Evolutionary conservation across 2,329 filamentous ascomycete species (phyloP).

Genomic region (Anthostomella pinea): DNA sequence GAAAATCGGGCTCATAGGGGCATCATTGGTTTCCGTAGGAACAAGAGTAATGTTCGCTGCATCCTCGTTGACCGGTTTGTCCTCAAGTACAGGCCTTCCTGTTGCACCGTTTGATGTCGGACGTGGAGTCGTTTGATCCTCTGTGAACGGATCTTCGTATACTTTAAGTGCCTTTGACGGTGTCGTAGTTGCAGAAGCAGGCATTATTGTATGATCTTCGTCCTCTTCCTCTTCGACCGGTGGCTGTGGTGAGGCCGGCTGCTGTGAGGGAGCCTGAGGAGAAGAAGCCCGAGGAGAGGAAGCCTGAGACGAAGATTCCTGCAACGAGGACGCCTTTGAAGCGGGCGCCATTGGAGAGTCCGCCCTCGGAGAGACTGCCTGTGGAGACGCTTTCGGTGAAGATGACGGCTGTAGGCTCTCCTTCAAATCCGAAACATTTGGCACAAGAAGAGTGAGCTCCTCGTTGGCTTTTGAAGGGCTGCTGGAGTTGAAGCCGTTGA

Average conservation of each 20-base stretch:
- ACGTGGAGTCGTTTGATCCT: slow-evolving; percentile 44
- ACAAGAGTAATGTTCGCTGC: slow-evolving; percentile 33
- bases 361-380: slow-evolving; percentile 41
- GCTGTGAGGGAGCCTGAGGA: slow-evolving; percentile 24
- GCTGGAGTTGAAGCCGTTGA: slow-evolving; percentile 21
- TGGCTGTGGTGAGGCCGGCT: too few relatives aligned
- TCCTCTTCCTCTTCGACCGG: slow-evolving; percentile 22
- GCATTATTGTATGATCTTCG: slow-evolving; percentile 8
- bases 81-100: slow-evolving; percentile 51
- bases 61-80: slow-evolving; percentile 59
- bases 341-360: too few relatives aligned
- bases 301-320: too few relatives aligned
- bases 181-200: slow-evolving; percentile 21
- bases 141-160: slow-evolving; percentile 61
- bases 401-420: slow-evolving; percentile 21
- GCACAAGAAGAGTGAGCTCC: slow-evolving; percentile 52
- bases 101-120: slow-evolving; percentile 38
- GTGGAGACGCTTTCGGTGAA: slow-evolving; percentile 32
- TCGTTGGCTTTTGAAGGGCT: slow-evolving; percentile 51
- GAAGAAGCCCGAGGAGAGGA: slow-evolving; percentile 2
- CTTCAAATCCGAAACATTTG: slow-evolving; percentile 40
- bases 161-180: slow-evolving; percentile 48
- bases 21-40: slow-evolving; percentile 15
- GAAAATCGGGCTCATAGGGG: slow-evolving; percentile 21
- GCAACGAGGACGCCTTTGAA: too few relatives aligned